These are phyloP conservation scores for Eucalyptus grandis DNA, from an alignment of 345 rosid species.

Conservation along the genomic window DNA sequence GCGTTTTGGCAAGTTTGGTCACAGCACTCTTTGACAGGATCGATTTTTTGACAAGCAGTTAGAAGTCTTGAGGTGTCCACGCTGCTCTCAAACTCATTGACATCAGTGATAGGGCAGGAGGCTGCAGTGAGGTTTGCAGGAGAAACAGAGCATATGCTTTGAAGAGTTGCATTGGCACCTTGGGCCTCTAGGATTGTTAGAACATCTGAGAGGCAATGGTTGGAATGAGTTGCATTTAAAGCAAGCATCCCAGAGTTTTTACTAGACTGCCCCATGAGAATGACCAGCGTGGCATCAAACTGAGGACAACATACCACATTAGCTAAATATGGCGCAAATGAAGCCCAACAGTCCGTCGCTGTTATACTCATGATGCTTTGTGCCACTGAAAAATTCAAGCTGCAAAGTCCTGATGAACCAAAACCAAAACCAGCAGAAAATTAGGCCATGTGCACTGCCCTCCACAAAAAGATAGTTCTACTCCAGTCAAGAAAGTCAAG, in stretches of 20 bases:
- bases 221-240: constrained; percentile 20
- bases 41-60: constrained; percentile 34
- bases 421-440: neutral
- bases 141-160: constrained; percentile 26
- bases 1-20: constrained; percentile 42
- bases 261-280: constrained; percentile 48
- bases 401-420: constrained; percentile 27
- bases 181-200: constrained; percentile 35
- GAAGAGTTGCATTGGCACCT: constrained; percentile 28
- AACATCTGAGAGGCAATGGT: constrained; percentile 43
- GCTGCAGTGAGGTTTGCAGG: constrained; percentile 36
- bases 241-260: constrained; percentile 30
- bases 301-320: constrained; percentile 63
- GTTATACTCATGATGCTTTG: constrained; percentile 27
- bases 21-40: constrained; percentile 47
- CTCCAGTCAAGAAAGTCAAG: neutral
- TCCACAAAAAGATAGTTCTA: neutral
- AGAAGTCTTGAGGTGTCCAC: constrained; percentile 37
- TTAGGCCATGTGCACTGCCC: neutral
- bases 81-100: constrained; percentile 28
- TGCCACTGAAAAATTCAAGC: constrained; percentile 27
- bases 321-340: constrained; percentile 42
- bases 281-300: constrained; percentile 34
- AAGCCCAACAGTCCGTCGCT: constrained; percentile 36
- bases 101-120: constrained; percentile 33